Percentiles rank a stretch among this genome's conserved stretches.
Evolutionary conservation across 2,329 filamentous ascomycete genomes (phyloP).

Genomic region (Sclerotinia borealis): DNA sequence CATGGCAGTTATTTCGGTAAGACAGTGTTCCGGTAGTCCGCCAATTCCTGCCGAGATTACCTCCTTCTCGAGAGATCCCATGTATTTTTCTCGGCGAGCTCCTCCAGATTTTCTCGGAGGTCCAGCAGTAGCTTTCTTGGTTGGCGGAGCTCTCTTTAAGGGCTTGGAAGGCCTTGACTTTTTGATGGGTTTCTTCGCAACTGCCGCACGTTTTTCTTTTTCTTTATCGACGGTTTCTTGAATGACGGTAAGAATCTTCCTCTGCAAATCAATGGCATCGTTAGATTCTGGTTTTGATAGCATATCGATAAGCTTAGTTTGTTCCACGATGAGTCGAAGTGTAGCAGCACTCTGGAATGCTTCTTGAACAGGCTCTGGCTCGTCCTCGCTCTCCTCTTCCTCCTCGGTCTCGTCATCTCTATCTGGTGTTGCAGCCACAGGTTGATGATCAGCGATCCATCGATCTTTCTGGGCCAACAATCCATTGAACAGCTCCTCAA

Average conservation of each 20-base stretch:
- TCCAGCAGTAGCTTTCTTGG: constrained; percentile 23
- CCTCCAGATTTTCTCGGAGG: constrained; percentile 39
- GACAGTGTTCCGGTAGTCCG: constrained; percentile 69
- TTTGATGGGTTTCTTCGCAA: constrained; percentile 39
- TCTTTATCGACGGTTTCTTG: constrained; percentile 56
- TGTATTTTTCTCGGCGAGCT: constrained; percentile 39
- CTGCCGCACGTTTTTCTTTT: constrained; percentile 9
- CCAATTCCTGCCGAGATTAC: constrained; percentile 83
- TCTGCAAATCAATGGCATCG: constrained; percentile 25
- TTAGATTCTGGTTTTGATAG: constrained; percentile 49
- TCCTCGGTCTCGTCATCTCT: constrained; percentile 59
- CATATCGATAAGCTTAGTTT: constrained; percentile 50
- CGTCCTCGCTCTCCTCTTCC: constrained; percentile 51
- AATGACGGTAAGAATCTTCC: constrained; percentile 57
- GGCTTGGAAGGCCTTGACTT: constrained; percentile 46
- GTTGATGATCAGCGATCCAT: constrained; percentile 73
- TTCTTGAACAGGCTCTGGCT: constrained; percentile 31
- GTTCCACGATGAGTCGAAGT: constrained; percentile 48
- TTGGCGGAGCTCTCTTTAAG: constrained; percentile 33
- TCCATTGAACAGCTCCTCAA: constrained; percentile 68
- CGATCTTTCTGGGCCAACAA: constrained; percentile 74
- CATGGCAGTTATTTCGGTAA: constrained; percentile 76
- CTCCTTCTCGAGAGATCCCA: constrained; percentile 80
- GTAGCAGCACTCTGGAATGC: constrained; percentile 33
- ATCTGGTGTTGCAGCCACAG: constrained; percentile 56